These are phyloP conservation scores for Ceratobasidium sp. DNA, from an alignment of 1,284 basidiomycete genomes.

Conservation along the genomic window DNA sequence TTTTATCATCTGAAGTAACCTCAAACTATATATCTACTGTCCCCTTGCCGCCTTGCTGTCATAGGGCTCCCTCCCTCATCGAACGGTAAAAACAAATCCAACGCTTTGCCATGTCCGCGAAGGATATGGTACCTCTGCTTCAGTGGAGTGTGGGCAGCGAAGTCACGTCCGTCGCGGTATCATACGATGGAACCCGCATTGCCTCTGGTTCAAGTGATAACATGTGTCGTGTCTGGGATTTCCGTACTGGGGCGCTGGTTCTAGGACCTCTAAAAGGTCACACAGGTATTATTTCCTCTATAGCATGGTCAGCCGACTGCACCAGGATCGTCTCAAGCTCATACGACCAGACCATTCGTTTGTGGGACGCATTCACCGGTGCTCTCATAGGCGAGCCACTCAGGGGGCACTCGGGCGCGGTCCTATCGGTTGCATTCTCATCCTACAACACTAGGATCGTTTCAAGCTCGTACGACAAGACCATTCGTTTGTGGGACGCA, in stretches of 20 bases:
- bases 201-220: neutral
- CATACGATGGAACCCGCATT: neutral
- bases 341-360: slow-evolving; percentile 19
- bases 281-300: slow-evolving; percentile 50
- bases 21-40: neutral
- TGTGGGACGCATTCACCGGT: slow-evolving; percentile 27
- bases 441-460: neutral
- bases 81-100: neutral
- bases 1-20: too few relatives aligned
- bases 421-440: neutral
- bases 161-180: neutral
- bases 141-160: too few relatives aligned
- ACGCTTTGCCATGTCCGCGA: neutral
- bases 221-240: slow-evolving; percentile 61
- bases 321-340: slow-evolving; percentile 46
- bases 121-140: neutral
- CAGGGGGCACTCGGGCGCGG: neutral
- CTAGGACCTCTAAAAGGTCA: slow-evolving; percentile 59
- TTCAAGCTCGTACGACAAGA: neutral
- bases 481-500: neutral
- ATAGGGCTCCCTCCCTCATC: too few relatives aligned
- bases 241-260: slow-evolving; percentile 58
- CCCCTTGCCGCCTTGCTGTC: neutral
- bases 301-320: slow-evolving; percentile 60
- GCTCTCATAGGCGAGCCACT: neutral